Evolutionary conservation across 2,329 filamentous ascomycete species (phyloP), one percentile per base, ranked within the genome.

Genomic region (Beauveria scarabaeidicola): DNA sequence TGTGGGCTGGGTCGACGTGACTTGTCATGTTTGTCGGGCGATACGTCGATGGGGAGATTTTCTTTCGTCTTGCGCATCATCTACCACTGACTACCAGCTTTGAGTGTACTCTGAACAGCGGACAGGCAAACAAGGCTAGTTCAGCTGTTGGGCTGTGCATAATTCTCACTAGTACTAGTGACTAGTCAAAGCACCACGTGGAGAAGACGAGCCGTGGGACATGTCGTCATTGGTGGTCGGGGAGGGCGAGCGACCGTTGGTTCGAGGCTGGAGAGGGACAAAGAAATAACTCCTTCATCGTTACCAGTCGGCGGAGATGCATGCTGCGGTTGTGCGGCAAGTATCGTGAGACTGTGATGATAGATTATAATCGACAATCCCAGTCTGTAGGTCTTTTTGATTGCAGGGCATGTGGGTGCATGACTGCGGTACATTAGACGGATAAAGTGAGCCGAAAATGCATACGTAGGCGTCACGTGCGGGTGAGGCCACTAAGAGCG

Each of bases 401-500:
- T 36, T 36, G 32, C 32, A 36, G 32, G 5, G 32, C 32, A 15
- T 36, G 32, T 36, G 11, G 15, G 13, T 36, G 32, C 5, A 15
- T 36, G 32, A 36, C 32, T 36, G 32, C 32, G 15, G 29, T 32
- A 5, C 29, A 32, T 36, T 25, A 19, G 40, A 27, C 8, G 19
- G 23, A 36, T 36, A 6, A 23, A 32, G 25, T 3, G 40, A 21
- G 25, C n/a, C 10, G 38, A 44, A 40, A 29, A 44, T 8, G 46
- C 44, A 10, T 58, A 58, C 54, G 54, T 58, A 58, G 44, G 32
- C 54, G 46, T 58, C 54, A 58, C 54, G 54, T 58, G 54, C 17
- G 40, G 17, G 17, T 38, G 36, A 50, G 36, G 46, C 23, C 51
- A 46, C 54, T 46, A 58, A 58, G 54, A 19, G 13, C 54, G 46